Conservation (phyloP, 352 stramenopile species). For the Aphanomyces euteiches region DNA sequence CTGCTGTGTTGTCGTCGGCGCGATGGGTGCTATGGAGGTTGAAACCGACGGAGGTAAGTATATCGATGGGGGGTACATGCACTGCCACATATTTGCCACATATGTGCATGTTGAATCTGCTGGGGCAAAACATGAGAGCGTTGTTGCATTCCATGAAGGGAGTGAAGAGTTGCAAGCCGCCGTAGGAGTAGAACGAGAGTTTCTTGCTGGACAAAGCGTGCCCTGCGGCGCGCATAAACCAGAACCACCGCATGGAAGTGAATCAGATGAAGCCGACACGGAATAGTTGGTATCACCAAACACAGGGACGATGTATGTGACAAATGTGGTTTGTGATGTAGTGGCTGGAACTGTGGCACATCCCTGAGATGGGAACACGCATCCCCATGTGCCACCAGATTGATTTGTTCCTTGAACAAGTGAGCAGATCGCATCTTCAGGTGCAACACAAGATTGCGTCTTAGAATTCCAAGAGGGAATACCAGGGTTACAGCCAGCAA, state of each 20-base stretch:
- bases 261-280: background rate
- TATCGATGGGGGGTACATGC: background rate
- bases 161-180: background rate
- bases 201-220: constrained; percentile 1
- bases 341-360: background rate
- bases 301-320: background rate
- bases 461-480: constrained; percentile 8
- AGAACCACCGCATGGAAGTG: background rate
- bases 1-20: too few relatives aligned
- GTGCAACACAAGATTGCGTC: background rate
- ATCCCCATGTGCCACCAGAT: constrained; percentile 9
- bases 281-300: background rate
- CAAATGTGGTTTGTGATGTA: background rate
- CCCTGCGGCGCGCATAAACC: background rate
- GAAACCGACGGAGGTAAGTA: too few relatives aligned
- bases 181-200: background rate
- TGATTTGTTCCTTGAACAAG: constrained; percentile 1
- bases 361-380: constrained; percentile 6
- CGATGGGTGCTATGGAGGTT: too few relatives aligned
- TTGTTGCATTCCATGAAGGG: constrained; percentile 6
- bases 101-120: constrained; percentile 5
- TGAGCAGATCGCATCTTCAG: constrained; percentile 7
- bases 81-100: background rate
- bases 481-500: constrained; percentile 1
- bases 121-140: background rate